Percentiles rank a stretch among this genome's conserved stretches.
phyloP scores from a whole-genome alignment of 371 early-diverging fungal genomes.

The Coemansia sp. region DNA sequence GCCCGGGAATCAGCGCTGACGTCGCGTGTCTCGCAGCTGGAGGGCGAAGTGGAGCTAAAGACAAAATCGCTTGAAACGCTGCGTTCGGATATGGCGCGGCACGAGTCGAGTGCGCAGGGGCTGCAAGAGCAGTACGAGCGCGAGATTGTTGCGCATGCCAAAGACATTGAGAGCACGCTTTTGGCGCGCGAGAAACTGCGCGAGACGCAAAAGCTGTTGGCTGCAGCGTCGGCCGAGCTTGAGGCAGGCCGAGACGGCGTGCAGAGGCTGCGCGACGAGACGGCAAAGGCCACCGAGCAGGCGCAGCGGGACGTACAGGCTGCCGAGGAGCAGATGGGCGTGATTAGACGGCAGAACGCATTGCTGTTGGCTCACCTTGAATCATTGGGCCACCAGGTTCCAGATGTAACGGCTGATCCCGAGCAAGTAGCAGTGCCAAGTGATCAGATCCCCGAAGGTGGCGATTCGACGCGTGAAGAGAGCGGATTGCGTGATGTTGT shows the following conservation, averaged over 20 bases:
- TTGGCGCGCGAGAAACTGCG: conserved; percentile 39
- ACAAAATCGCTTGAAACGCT: conserved; percentile 21
- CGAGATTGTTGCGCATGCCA: conserved; percentile 58
- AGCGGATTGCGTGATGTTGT: conserved; percentile 63
- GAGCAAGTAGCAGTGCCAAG: conserved; percentile 15
- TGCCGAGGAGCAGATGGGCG: conserved; percentile 51
- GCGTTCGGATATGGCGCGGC: conserved; percentile 50
- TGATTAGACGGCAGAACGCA: conserved; percentile 64
- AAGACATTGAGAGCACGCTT: conserved; percentile 53
- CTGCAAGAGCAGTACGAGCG: conserved; percentile 59
- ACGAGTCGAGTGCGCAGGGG: conserved; percentile 44
- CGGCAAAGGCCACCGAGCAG: conserved; percentile 25
- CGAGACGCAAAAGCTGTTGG: conserved; percentile 21
- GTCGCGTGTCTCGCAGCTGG: conserved; percentile 51
- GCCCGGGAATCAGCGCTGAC: conserved; percentile 52
- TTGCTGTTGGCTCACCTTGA: conserved; percentile 68
- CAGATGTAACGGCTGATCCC: conserved; percentile 43
- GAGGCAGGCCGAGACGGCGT: conserved; percentile 16
- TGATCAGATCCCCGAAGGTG: background rate
- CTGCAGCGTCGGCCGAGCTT: conserved; percentile 23
- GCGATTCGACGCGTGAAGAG: background rate
- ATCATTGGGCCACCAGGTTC: conserved; percentile 56
- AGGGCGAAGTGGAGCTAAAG: conserved; percentile 45
- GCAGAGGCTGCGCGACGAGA: conserved; percentile 31
- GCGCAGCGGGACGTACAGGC: conserved; percentile 17